Conservation (phyloP, 495 filamentous ascomycete genomes). For the Endocarpon pusillum region DNA sequence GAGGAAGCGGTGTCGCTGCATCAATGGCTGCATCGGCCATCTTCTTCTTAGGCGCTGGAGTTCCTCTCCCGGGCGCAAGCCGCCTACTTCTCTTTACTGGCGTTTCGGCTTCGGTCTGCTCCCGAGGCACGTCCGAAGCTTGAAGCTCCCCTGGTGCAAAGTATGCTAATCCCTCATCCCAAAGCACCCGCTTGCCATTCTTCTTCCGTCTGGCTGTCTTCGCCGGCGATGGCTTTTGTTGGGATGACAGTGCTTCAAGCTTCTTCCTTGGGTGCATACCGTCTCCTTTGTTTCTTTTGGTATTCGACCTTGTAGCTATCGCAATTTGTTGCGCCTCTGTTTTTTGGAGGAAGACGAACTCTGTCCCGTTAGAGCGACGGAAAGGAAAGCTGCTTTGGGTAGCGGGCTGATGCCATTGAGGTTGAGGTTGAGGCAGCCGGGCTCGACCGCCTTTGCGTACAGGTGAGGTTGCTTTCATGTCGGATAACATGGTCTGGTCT, state of each 20-base stretch:
- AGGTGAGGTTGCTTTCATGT: constrained; percentile 1
- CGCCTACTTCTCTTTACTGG: neutral
- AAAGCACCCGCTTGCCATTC: neutral
- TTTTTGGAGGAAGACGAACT: constrained; percentile 36
- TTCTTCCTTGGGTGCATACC: constrained; percentile 27
- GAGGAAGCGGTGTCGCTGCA: constrained; percentile 11
- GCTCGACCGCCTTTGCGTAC: constrained; percentile 28
- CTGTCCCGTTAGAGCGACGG: constrained; percentile 35
- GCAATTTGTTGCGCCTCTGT: constrained; percentile 42
- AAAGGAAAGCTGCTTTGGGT: constrained; percentile 35
- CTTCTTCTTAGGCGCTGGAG: neutral
- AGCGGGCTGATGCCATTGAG: constrained; percentile 12
- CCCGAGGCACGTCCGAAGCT: too few relatives aligned
- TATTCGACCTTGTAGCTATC: constrained; percentile 36
- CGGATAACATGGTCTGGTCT: neutral
- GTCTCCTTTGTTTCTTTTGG: constrained; percentile 38
- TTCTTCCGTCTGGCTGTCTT: neutral
- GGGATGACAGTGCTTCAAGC: constrained; percentile 25
- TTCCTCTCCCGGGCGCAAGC: neutral
- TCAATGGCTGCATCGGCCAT: constrained; percentile 5
- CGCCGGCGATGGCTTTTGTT: constrained; percentile 6
- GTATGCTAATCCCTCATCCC: neutral
- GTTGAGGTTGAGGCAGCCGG: constrained; percentile 14
- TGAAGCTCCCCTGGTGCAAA: too few relatives aligned
- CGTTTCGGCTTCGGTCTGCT: neutral